Conservation (phyloP, 192 early-diverging fungal genomes). For the Coemansia sp. region DNA sequence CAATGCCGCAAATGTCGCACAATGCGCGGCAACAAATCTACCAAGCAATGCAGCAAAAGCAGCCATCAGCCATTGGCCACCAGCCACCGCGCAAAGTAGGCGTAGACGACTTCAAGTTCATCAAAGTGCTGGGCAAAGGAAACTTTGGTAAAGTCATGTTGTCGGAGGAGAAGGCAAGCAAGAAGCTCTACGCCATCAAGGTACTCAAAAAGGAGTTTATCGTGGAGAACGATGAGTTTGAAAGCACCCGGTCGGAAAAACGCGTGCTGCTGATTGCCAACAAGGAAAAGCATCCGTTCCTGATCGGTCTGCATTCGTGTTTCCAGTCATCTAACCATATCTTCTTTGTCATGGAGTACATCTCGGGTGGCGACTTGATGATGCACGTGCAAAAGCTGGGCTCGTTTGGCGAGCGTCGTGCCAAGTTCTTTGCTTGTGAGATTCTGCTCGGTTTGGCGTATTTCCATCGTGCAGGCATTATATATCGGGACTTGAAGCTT, state of each 20-base stretch:
- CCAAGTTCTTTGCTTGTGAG: slow-evolving; percentile 96
- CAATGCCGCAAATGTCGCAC: slow-evolving; percentile 10
- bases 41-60: slow-evolving; percentile 45
- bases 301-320: slow-evolving; percentile 94
- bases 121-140: slow-evolving; percentile 95
- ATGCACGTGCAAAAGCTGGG: slow-evolving; percentile 93
- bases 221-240: slow-evolving; percentile 97
- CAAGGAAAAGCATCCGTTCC: slow-evolving; percentile 88
- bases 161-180: slow-evolving; percentile 82
- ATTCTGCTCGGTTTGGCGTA: slow-evolving; percentile 92
- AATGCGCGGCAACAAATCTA: slow-evolving; percentile 42
- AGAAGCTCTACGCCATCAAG: slow-evolving; percentile 92
- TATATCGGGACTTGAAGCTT: slow-evolving; percentile 96
- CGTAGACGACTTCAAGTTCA: slow-evolving; percentile 89
- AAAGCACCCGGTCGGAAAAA: slow-evolving; percentile 91
- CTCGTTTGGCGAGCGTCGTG: slow-evolving; percentile 83
- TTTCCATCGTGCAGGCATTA: slow-evolving; percentile 90
- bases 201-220: slow-evolving; percentile 98
- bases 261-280: slow-evolving; percentile 91
- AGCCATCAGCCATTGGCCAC: slow-evolving; percentile 8
- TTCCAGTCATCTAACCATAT: slow-evolving; percentile 93
- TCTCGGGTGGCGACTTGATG: slow-evolving; percentile 96
- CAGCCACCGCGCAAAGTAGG: slow-evolving; percentile 64
- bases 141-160: slow-evolving; percentile 99
- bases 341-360: slow-evolving; percentile 99